Conservation (phyloP, 176 grass and related monocot genomes). For the Saccharum spontaneum region DNA sequence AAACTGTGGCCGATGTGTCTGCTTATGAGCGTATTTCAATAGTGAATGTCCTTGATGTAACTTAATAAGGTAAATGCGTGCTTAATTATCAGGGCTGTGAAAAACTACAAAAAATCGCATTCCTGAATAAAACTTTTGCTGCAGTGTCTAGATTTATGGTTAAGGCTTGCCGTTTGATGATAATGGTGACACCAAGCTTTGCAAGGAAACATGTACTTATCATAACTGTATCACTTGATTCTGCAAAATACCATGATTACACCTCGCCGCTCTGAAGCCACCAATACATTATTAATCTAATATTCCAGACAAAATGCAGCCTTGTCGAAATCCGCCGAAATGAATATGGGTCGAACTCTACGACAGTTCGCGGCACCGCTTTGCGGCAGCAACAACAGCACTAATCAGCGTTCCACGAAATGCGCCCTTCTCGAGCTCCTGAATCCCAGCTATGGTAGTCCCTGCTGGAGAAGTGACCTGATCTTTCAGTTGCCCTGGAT, state of each 20-base stretch:
- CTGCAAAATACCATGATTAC: slow-evolving; percentile 3
- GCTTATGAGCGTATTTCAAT: background rate
- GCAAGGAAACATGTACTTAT: background rate
- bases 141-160: background rate
- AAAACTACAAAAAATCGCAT: background rate
- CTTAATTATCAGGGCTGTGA: background rate
- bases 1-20: background rate
- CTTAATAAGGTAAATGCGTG: background rate
- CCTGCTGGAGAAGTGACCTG: slow-evolving; percentile 96
- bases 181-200: background rate
- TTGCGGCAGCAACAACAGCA: slow-evolving; percentile 88
- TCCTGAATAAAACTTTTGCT: background rate
- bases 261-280: background rate
- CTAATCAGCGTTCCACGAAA: slow-evolving; percentile 81
- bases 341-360: slow-evolving; percentile 16
- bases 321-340: background rate
- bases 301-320: background rate
- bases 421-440: slow-evolving; percentile 79
- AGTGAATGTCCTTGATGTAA: background rate
- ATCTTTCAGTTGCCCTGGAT: slow-evolving; percentile 94
- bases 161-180: background rate
- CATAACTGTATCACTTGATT: background rate
- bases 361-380: slow-evolving; percentile 78
- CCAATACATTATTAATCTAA: background rate
- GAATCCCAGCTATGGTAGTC: slow-evolving; percentile 93